Evolutionary conservation across 2,329 filamentous ascomycete species (phyloP), one percentile per base, ranked within the genome.

Genomic region (Aspergillus alliaceus): DNA sequence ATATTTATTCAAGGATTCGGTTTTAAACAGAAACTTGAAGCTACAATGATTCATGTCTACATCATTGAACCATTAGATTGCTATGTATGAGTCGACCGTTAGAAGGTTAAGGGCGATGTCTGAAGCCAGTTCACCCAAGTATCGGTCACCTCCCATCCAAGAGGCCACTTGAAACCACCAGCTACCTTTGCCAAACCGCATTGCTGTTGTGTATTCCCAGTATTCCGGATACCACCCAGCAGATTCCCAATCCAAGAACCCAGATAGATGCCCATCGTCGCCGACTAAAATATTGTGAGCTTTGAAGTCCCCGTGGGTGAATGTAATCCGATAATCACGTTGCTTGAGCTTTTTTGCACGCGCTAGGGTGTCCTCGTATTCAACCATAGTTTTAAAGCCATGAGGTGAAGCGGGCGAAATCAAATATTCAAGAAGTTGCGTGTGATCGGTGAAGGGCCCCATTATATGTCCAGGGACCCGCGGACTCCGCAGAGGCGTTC

Each of bases 401-500:
- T 74, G 65, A 3, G 35, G 6, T 2, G 68, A 75, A 39, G 66
- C 60, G 2, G 66, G 58, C 29, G 46, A 49, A 8, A 75, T 54
- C 11, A 76, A 67, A 60, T 69, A 63, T 2, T 70, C 59, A 47
- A 71, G 64, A 22, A 77, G 64, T 3, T 66, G 64, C 1, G 58
- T 52, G 44, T 69, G 32, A 22, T 54, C 62, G n/a, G 59, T 31
- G 51, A 71, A 74, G 11, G 69, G 72, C 20, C 69, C 72, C 63
- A 71, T 71, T 0, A 63, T 46, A 54, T 76, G 71, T 49, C 42
- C 37, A 32, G 72, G 73, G 48, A 77, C 69, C 9, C 72, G 64
- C 8, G 68, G 49, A 40, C 69, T 75, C 40, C 63, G 63, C 29
- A 76, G 48, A 2, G 56, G 25, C 0, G 69, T 74, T 6, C 70